Conservation (phyloP, 2,329 filamentous ascomycete genomes). For the Fusarium sp. region DNA sequence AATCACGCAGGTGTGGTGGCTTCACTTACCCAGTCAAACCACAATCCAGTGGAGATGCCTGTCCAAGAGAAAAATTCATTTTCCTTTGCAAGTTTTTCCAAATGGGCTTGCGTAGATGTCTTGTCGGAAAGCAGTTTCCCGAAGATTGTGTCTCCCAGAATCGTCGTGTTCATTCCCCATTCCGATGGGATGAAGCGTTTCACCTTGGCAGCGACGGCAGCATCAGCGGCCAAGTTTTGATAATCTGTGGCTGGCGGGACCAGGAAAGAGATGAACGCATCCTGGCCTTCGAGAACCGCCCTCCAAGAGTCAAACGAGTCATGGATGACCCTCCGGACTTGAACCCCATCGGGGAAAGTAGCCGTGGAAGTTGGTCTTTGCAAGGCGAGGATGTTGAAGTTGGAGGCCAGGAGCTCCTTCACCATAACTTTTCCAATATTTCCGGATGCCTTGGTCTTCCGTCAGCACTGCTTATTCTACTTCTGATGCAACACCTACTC, state of each 20-base stretch:
- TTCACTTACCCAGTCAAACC: background rate
- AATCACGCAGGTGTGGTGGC: background rate
- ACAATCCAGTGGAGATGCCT: background rate
- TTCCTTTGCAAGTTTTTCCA: background rate
- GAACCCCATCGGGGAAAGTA: background rate
- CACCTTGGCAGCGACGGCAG: slow-evolving; percentile 7
- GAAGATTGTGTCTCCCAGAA: background rate
- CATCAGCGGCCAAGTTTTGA: background rate
- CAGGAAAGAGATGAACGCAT: background rate
- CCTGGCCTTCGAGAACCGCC: background rate
- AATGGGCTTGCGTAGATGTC: background rate
- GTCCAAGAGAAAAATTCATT: background rate
- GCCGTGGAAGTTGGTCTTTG: background rate
- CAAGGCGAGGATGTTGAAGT: background rate
- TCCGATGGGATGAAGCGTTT: background rate
- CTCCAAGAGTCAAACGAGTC: background rate
- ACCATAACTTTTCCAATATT: background rate
- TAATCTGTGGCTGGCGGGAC: background rate
- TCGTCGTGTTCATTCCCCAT: slow-evolving; percentile 11
- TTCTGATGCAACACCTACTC: background rate
- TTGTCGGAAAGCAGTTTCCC: background rate
- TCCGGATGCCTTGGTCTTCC: background rate
- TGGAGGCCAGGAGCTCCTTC: background rate
- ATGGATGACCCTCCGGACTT: background rate
- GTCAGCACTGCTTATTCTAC: background rate